These are phyloP conservation scores for Arthrobotrys sphaeroides DNA, from an alignment of 2,329 filamentous ascomycete genomes.

Conservation along the genomic window DNA sequence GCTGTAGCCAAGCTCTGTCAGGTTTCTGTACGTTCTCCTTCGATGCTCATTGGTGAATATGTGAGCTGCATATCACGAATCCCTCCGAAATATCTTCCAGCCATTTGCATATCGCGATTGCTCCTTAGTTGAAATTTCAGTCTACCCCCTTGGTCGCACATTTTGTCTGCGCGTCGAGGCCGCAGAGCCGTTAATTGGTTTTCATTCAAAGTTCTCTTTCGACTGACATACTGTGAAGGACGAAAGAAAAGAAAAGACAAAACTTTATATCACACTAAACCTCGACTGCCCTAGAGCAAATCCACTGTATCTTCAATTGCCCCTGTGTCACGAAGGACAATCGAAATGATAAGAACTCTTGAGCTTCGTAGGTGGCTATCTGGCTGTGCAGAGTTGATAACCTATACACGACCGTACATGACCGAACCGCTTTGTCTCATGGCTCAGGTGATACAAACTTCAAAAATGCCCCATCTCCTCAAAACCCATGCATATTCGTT, in stretches of 20 bases:
- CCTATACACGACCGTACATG: not conserved
- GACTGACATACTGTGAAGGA: not conserved
- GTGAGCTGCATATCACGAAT: not conserved
- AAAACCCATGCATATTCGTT: not conserved
- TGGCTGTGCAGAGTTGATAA: not conserved
- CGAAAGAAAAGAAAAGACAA: not conserved
- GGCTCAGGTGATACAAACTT: not conserved
- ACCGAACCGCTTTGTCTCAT: not conserved
- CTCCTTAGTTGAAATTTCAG: not conserved
- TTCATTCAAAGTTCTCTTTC: not conserved
- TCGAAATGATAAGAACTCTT: not conserved
- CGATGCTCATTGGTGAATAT: not conserved
- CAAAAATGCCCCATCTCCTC: not conserved
- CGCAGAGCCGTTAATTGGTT: not conserved
- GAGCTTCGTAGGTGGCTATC: not conserved
- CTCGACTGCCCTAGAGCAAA: not conserved
- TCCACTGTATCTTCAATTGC: not conserved
- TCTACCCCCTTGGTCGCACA: not conserved
- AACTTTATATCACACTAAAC: not conserved
- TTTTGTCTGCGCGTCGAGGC: not conserved
- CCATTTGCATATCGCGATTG: not conserved
- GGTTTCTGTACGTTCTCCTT: not conserved
- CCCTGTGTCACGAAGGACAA: conserved; percentile 1
- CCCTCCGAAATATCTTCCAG: not conserved
- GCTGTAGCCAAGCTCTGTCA: not conserved